Evolutionary conservation across 1,284 basidiomycete species (phyloP), one percentile per base, ranked within the genome.

Genomic region (Leccinum idahoense): DNA sequence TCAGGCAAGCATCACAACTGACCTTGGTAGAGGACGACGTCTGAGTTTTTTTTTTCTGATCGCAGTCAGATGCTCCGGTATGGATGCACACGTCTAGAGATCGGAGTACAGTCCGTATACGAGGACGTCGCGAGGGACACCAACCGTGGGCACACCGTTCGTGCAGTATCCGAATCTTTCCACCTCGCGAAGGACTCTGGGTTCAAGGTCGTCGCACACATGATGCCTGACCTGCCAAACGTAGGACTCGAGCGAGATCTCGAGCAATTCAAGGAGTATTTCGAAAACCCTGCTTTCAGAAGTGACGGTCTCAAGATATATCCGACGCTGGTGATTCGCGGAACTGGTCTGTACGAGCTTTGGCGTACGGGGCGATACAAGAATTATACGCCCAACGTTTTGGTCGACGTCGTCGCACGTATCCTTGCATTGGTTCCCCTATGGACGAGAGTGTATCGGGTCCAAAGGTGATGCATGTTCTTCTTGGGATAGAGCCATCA

Each of bases 71-170:
- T 99, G 97, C 88, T 99, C 61, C 89, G 97, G 12, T 99, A 99
- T 73, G 96, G 96, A 32, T 99, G 96, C 77, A 99, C 96, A 0
- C 90, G 96, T 8, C 86, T 99, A 39, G 96, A 99, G 77, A 98
- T 99, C 60, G 96, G 96, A 59, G 96, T 99, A 1, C 96, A 99
- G 77, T 97, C 94, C 15, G 96, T 99, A 2, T 99, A 99, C 77
- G 96, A 99, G 80, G 96, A 99, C 72, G 97, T 99, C 7, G 96
- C 96, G 8, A 87, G 96, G 62, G 97, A 99, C 75, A 98, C 96
- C 14, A 99, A 99, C 75, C 90, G 97, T 61, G 93, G 94, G 0
- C 97, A 99, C 78, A 99, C 97, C 26, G 96, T 99, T 60, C 94
- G 95, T 65, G 95, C 97, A 7, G 96, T 98, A 61, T 90, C 92